Percentiles rank a stretch among this genome's conserved stretches.
Evolutionary conservation across 2,329 filamentous ascomycete species (phyloP).

Genomic region (Neurospora sp.): DNA sequence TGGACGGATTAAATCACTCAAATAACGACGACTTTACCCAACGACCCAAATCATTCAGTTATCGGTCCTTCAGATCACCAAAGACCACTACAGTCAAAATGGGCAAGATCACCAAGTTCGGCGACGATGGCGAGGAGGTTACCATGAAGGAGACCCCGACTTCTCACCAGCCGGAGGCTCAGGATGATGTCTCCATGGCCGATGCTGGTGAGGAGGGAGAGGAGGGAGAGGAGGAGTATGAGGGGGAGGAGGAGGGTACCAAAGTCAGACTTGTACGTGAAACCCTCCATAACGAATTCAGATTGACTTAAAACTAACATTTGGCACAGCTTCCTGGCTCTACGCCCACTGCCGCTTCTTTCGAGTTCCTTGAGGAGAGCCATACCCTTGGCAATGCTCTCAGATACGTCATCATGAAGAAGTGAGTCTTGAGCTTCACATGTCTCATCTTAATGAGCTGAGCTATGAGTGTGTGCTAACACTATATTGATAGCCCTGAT

Average conservation of each 20-base stretch:
- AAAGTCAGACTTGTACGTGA: conserved; percentile 49
- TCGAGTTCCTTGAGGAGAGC: conserved; percentile 87
- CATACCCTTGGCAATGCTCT: conserved; percentile 93
- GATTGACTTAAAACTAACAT: conserved; percentile 5
- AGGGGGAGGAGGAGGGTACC: conserved; percentile 40
- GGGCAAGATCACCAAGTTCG: conserved; percentile 1
- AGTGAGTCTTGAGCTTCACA: conserved; percentile 46
- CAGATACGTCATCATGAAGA: conserved; percentile 96
- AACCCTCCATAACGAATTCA: background rate
- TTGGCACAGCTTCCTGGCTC: conserved; percentile 64
- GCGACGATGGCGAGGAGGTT: conserved; percentile 19
- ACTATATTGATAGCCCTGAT: conserved; percentile 55
- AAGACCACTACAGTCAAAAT: background rate
- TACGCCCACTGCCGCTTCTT: conserved; percentile 80
- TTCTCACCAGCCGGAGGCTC: conserved; percentile 26
- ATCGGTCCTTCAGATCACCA: background rate
- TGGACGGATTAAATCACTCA: background rate
- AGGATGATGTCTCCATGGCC: conserved; percentile 22
- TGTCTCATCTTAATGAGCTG: background rate
- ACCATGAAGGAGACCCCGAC: conserved; percentile 35
- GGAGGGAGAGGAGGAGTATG: conserved; percentile 25
- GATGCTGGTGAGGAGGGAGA: conserved; percentile 22
- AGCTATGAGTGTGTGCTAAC: conserved; percentile 9
- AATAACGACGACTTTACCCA: background rate
- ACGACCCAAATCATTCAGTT: background rate